Conservation (phyloP, 2,329 filamentous ascomycete genomes). For the Pseudogymnoascus sp. region DNA sequence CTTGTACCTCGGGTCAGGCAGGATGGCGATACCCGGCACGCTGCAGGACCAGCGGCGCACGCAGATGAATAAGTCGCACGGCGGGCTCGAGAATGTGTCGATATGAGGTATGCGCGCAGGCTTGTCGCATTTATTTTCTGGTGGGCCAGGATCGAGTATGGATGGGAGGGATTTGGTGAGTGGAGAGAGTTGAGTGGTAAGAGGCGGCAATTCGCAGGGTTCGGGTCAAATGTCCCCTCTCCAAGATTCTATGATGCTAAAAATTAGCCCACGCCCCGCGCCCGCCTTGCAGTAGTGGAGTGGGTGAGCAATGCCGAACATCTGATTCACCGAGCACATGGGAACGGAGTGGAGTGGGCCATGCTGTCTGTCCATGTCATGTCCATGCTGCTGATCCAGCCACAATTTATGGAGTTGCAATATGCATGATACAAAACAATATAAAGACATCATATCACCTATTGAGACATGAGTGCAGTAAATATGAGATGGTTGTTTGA, state of each 20-base stretch:
- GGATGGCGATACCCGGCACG: background rate
- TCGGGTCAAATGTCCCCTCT: constrained; percentile 1
- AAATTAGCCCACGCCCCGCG: constrained; percentile 2
- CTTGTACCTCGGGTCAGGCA: constrained; percentile 10
- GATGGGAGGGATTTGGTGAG: background rate
- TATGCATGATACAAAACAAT: background rate
- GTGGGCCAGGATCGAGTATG: background rate
- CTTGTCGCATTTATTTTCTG: background rate
- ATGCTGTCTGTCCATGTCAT: background rate
- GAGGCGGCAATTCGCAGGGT: background rate
- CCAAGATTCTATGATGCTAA: constrained; percentile 8
- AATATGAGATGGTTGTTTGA: background rate
- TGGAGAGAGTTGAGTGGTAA: no score
- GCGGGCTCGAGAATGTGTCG: background rate
- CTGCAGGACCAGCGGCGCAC: constrained; percentile 8
- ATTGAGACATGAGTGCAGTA: background rate
- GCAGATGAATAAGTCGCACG: constrained; percentile 4
- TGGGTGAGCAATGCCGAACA: constrained; percentile 4
- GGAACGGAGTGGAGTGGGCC: background rate
- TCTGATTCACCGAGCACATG: constrained; percentile 6
- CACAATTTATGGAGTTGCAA: background rate
- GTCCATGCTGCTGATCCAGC: background rate
- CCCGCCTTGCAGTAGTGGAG: constrained; percentile 3
- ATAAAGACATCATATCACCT: background rate
- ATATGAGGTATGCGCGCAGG: background rate